Evolutionary conservation across 75 land plant genomes (phyloP).

Genomic region (Cryptomeria japonica): DNA sequence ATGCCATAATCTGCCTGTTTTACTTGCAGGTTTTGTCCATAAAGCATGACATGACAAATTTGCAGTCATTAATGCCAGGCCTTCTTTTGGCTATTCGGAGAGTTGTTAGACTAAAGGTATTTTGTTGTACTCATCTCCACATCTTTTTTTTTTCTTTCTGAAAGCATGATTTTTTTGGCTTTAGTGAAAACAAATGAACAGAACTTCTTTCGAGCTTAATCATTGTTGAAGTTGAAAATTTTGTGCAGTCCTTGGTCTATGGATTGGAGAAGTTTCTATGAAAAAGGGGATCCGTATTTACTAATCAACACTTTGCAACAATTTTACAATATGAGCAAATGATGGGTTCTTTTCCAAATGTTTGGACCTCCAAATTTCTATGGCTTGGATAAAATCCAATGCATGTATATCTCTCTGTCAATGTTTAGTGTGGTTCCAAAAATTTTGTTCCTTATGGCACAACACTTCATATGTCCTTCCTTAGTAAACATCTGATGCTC

Average conservation of each 20-base stretch:
- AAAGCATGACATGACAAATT: conserved; percentile 71
- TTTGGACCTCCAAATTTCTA: background rate
- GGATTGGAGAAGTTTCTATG: conserved; percentile 87
- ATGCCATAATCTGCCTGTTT: background rate
- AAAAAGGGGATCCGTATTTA: background rate
- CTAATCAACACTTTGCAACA: background rate
- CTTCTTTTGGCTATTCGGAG: conserved; percentile 79
- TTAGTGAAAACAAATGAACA: background rate
- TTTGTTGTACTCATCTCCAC: background rate
- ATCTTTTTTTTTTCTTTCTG: background rate
- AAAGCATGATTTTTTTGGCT: background rate
- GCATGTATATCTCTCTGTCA: background rate
- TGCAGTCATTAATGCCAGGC: conserved; percentile 81
- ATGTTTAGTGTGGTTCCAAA: background rate
- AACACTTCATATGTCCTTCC: background rate
- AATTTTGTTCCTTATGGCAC: background rate
- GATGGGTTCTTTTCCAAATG: background rate
- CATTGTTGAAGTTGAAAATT: background rate
- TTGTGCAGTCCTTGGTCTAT: conserved; percentile 72
- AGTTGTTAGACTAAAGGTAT: conserved; percentile 81
- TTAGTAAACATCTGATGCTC: background rate
- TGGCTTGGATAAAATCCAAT: background rate
- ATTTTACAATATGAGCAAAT: background rate
- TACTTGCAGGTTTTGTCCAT: conserved; percentile 62
- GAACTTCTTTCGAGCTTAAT: background rate